These are phyloP conservation scores for Aphanomyces stellatus DNA, from an alignment of 352 stramenopile genomes.

Conservation along the genomic window DNA sequence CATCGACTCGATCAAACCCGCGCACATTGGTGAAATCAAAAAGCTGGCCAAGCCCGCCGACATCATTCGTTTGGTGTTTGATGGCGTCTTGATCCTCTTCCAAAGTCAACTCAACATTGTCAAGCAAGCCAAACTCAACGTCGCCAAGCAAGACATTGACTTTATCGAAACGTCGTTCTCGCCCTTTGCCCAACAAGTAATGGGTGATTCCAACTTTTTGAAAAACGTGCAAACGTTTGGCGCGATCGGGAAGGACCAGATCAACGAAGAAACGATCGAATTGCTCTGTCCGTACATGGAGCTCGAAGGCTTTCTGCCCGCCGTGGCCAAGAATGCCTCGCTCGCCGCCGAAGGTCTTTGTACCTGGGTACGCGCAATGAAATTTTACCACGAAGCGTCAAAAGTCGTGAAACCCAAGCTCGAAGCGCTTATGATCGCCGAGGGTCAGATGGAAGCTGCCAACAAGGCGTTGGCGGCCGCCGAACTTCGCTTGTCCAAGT, in stretches of 20 bases:
- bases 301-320: slow-evolving; percentile 92
- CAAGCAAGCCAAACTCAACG: slow-evolving; percentile 91
- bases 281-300: slow-evolving; percentile 96
- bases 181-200: slow-evolving; percentile 90
- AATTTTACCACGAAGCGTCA: slow-evolving; percentile 97
- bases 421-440: slow-evolving; percentile 93
- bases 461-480: slow-evolving; percentile 94
- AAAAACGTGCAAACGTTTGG: slow-evolving; percentile 95
- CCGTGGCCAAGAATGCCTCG: slow-evolving; percentile 95
- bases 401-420: slow-evolving; percentile 99
- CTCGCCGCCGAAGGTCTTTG: slow-evolving; percentile 94
- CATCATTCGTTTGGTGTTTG: slow-evolving; percentile 98
- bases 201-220: slow-evolving; percentile 96
- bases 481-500: slow-evolving; percentile 88
- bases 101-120: slow-evolving; percentile 87
- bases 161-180: slow-evolving; percentile 97
- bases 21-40: slow-evolving; percentile 98
- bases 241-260: slow-evolving; percentile 93
- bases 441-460: slow-evolving; percentile 95
- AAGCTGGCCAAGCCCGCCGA: slow-evolving; percentile 96
- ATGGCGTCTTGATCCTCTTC: slow-evolving; percentile 96
- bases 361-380: slow-evolving; percentile 97
- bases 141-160: slow-evolving; percentile 95
- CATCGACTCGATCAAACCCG: slow-evolving; percentile 96
- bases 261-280: slow-evolving; percentile 99